phyloP scores from a whole-genome alignment of 169 alveolate genomes.

The Plasmodium vinckei region DNA sequence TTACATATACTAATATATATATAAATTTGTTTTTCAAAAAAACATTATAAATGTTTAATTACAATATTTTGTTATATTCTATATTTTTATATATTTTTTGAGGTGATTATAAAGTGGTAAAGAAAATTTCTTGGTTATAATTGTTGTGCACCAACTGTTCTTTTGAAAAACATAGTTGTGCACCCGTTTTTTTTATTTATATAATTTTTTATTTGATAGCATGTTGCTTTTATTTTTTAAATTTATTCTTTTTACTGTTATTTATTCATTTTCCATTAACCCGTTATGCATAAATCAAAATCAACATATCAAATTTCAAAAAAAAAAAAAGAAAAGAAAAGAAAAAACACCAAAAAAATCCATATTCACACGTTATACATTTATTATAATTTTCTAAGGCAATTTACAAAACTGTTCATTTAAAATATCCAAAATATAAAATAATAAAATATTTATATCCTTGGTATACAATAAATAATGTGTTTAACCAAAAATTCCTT shows the following conservation, averaged over 20 bases:
- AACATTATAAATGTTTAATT: constrained; percentile 4
- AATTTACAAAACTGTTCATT: no score
- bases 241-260: background rate
- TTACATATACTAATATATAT: background rate
- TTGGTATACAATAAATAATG: no score
- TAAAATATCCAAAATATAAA: no score
- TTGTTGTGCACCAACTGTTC: constrained; percentile 65
- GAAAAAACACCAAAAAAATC: no score
- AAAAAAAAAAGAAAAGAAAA: no score
- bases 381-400: no score
- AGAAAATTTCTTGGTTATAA: background rate
- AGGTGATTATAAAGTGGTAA: constrained; percentile 20
- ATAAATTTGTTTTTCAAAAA: constrained; percentile 4
- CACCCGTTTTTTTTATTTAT: background rate
- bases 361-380: no score
- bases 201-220: constrained; percentile 3
- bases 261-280: background rate
- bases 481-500: no score
- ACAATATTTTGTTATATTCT: constrained; percentile 16
- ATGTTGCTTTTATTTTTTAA: no score
- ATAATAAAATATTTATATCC: no score
- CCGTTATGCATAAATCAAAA: no score
- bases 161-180: background rate
- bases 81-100: constrained; percentile 3
- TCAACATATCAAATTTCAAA: no score